Evolutionary conservation across 495 filamentous ascomycete species (phyloP).

Genomic region (Saxophila tyrrhenica): DNA sequence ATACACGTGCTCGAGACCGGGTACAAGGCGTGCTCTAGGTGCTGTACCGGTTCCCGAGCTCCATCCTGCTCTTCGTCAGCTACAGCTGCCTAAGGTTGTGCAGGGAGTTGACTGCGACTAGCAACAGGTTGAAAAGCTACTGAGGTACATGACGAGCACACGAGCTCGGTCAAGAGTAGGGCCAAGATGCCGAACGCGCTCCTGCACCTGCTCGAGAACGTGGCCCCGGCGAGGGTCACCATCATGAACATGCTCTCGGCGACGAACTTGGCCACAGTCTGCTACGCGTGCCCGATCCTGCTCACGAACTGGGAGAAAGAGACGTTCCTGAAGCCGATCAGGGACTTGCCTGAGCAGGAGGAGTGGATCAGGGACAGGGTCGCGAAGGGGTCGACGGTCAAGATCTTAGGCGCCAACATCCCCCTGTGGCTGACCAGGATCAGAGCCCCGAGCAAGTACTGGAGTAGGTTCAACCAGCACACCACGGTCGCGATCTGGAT

Average conservation of each 20-base stretch:
- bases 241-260: background rate
- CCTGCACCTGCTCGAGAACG: background rate
- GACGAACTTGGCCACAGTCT: background rate
- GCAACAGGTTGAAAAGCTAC: too few species aligned
- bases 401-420: background rate
- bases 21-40: too few species aligned
- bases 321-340: background rate
- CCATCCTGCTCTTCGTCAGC: too few species aligned
- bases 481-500: background rate
- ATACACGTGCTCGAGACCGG: background rate
- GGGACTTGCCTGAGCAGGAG: background rate
- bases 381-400: background rate
- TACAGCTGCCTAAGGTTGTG: too few species aligned
- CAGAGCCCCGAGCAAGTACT: background rate
- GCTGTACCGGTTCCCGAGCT: too few species aligned
- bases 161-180: too few species aligned
- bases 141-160: too few species aligned
- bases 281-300: background rate
- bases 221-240: background rate
- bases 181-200: too few species aligned
- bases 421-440: background rate
- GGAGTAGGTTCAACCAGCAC: background rate
- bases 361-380: background rate
- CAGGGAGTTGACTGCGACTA: too few species aligned
- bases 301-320: too few species aligned